Conservation (phyloP, 768 basidiomycete species). For the Leccinum longicurvipes region DNA sequence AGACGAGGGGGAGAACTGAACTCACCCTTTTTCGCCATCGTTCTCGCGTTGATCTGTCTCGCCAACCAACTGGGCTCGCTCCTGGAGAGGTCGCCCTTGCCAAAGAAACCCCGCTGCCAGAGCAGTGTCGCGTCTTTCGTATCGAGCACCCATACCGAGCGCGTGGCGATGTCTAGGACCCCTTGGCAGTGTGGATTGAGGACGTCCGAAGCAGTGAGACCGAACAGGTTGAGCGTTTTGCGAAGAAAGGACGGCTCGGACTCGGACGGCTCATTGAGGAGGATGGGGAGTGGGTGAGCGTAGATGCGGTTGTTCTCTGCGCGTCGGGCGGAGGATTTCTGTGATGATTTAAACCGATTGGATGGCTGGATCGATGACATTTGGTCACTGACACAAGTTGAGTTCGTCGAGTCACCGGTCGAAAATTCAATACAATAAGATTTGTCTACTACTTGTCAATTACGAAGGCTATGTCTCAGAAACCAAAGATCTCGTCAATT, state of each 20-base stretch:
- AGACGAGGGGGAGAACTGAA: neutral
- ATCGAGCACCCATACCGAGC: slow-evolving; percentile 84
- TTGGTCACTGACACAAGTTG: neutral
- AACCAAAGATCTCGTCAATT: slow-evolving; percentile 28
- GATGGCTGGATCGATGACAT: slow-evolving; percentile 51
- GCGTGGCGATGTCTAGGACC: slow-evolving; percentile 70
- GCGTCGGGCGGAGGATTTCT: slow-evolving; percentile 53
- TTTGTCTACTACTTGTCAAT: neutral
- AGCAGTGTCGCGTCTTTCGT: slow-evolving; percentile 61
- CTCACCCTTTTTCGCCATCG: slow-evolving; percentile 55
- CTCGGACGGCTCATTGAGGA: slow-evolving; percentile 41
- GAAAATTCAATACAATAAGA: neutral
- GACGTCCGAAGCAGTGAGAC: slow-evolving; percentile 54
- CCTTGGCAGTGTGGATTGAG: slow-evolving; percentile 76
- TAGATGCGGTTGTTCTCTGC: slow-evolving; percentile 69
- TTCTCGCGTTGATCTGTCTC: slow-evolving; percentile 62
- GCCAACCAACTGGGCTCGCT: slow-evolving; percentile 95
- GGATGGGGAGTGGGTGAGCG: slow-evolving; percentile 63
- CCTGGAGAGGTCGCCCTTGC: slow-evolving; percentile 90
- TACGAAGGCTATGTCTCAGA: slow-evolving; percentile 6
- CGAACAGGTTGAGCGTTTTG: slow-evolving; percentile 51
- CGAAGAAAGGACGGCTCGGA: slow-evolving; percentile 38
- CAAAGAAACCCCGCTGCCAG: slow-evolving; percentile 94
- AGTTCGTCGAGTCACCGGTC: neutral
- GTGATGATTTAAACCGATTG: slow-evolving; percentile 34